These are phyloP conservation scores for Colletotrichum kahawae DNA, from an alignment of 2,329 filamentous ascomycete species.

Conservation along the genomic window DNA sequence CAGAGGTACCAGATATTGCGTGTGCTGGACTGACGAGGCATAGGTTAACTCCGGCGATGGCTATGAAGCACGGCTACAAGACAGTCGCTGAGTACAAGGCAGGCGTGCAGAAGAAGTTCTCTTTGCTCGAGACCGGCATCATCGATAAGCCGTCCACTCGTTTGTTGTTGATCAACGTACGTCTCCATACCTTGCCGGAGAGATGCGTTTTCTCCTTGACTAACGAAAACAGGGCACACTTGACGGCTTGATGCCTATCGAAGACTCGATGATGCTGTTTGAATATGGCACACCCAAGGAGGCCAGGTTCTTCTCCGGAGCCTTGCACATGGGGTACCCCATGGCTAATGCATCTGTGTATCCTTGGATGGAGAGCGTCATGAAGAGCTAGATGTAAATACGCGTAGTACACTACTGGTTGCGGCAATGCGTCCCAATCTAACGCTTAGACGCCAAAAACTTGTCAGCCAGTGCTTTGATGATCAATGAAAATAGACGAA, in stretches of 20 bases:
- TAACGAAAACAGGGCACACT: constrained; percentile 52
- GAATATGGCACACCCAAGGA: constrained; percentile 71
- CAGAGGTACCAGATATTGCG: background rate
- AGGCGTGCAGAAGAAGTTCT: constrained; percentile 64
- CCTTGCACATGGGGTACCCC: constrained; percentile 73
- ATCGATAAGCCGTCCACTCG: constrained; percentile 60
- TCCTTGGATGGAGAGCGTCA: constrained; percentile 65
- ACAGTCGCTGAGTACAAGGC: constrained; percentile 60
- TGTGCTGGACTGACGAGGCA: background rate
- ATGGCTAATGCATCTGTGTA: constrained; percentile 61
- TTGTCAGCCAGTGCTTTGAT: background rate
- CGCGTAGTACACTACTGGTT: background rate
- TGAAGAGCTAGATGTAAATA: constrained; percentile 35
- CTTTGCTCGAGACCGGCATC: constrained; percentile 63
- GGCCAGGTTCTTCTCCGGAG: constrained; percentile 62
- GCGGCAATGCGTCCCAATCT: background rate
- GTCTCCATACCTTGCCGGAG: constrained; percentile 22
- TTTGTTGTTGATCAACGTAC: constrained; percentile 65
- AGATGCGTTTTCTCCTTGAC: background rate
- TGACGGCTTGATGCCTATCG: constrained; percentile 71
- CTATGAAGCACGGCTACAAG: constrained; percentile 66
- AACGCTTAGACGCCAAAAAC: background rate
- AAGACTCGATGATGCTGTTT: constrained; percentile 69
- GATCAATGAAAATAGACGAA: too few relatives aligned
- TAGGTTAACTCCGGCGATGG: constrained; percentile 59